Conservation (phyloP, 768 basidiomycete species). For the Serendipita vermifera region DNA sequence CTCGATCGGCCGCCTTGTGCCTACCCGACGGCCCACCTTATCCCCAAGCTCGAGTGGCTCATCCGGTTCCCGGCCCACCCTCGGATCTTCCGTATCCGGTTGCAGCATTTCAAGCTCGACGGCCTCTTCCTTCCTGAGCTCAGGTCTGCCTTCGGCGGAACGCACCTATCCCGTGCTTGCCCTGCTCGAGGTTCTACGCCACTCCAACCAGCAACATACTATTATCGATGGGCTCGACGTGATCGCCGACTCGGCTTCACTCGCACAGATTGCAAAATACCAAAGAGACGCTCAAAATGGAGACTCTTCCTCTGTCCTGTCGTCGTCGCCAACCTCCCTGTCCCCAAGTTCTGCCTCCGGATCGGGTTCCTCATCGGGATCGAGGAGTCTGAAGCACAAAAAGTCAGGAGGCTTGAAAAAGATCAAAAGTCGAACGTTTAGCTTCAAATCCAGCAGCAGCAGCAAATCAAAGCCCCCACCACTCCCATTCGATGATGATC, state of each 20-base stretch:
- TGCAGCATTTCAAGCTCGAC: background rate
- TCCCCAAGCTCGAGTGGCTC: background rate
- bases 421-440: too few species aligned
- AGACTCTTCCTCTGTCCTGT: background rate
- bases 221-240: background rate
- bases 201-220: background rate
- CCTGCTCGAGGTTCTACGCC: constrained; percentile 3
- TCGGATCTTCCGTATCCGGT: background rate
- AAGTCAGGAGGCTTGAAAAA: too few species aligned
- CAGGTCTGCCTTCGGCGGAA: constrained; percentile 1
- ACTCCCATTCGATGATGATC: background rate
- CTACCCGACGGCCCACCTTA: background rate
- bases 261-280: background rate
- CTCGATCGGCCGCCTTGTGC: background rate
- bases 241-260: background rate
- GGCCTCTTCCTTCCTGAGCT: background rate
- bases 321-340: too few species aligned
- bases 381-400: background rate
- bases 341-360: background rate
- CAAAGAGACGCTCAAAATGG: background rate
- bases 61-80: background rate
- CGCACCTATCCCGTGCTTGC: constrained; percentile 1
- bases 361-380: background rate
- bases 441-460: too few species aligned
- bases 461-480: too few species aligned